Evolutionary conservation across 768 basidiomycete genomes (phyloP), one percentile per base, ranked within the genome.

Genomic region (Naganishia vishniacii): DNA sequence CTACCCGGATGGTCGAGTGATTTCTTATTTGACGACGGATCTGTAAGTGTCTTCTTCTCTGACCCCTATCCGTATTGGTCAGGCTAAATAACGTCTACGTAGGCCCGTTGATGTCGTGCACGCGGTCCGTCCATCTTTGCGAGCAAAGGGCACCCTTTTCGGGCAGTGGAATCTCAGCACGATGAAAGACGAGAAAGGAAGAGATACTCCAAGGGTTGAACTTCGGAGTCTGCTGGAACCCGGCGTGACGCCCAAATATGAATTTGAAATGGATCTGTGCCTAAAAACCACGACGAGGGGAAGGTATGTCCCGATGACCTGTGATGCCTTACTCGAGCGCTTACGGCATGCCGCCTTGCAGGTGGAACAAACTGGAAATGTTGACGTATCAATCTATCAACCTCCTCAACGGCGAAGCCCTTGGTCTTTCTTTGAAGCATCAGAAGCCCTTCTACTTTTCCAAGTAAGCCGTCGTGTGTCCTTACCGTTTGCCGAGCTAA

Each of bases 381-480:
- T 72, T 80, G 47, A 80, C 81, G 12, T 94, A 94, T 74, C 82
- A 86, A 59, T 87, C 87, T 0, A 83, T 93, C 4, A 83, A 87
- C 62, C 69, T 88, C n/a, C 84, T 83, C 64, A 87, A 82, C 18
- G 90, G 88, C 2, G 90, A 91, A 72, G 79, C 82, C 13, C 74
- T 82, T 11, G 84, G 86, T 18, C 79, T 94, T 29, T 80, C 84
- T 11, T 78, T 92, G 69, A 89, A 88, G 72, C 85, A 91, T 68
- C 89, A 91, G 74, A 82, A 88, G 61, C 84, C 90, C n/a, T 94
- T 89, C 75, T 92, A 88, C 86, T 95, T 95, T 78, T 92, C 90
- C 44, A 91, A 88, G 77, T 69, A 82, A 82, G 73, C 90, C 12
- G 32, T 15, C 11, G 18, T 20, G 23, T 11, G 4, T 48, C 20